phyloP scores from a whole-genome alignment of 208 protist species.

The Trichomonas vaginalis region DNA sequence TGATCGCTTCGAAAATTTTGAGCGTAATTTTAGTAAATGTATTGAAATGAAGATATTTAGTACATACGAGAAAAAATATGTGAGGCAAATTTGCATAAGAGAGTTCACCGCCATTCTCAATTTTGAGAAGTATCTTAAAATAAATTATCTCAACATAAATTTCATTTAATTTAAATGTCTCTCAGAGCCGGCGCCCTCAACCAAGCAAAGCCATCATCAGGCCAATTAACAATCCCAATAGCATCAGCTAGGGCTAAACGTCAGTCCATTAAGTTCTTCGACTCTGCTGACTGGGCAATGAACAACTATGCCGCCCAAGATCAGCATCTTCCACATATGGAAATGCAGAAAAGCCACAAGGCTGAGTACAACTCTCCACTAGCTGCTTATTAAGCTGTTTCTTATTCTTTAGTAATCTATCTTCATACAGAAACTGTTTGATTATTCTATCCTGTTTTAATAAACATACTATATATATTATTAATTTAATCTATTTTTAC shows the following conservation, averaged over 20 bases:
- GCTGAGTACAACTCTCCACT: not conserved
- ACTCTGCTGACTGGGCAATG: not conserved
- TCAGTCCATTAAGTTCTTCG: not conserved
- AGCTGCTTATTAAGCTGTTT: not conserved
- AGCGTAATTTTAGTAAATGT: no score
- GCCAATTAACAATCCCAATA: not conserved
- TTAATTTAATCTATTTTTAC: not conserved
- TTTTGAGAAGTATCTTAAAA: not conserved
- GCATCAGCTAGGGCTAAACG: not conserved
- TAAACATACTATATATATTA: not conserved
- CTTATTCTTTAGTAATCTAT: not conserved
- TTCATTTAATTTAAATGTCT: not conserved
- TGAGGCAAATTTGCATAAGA: no score
- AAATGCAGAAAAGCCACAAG: not conserved
- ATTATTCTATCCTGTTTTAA: not conserved
- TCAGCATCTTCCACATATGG: not conserved
- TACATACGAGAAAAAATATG: no score
- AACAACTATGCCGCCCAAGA: not conserved
- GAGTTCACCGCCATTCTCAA: no score
- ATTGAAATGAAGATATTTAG: no score
- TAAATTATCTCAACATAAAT: not conserved
- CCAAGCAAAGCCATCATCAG: no score
- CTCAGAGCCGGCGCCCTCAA: not conserved
- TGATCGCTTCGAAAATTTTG: no score
- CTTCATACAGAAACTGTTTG: not conserved